phyloP scores from a whole-genome alignment of 352 stramenopile genomes.

The Phytophthora pini region DNA sequence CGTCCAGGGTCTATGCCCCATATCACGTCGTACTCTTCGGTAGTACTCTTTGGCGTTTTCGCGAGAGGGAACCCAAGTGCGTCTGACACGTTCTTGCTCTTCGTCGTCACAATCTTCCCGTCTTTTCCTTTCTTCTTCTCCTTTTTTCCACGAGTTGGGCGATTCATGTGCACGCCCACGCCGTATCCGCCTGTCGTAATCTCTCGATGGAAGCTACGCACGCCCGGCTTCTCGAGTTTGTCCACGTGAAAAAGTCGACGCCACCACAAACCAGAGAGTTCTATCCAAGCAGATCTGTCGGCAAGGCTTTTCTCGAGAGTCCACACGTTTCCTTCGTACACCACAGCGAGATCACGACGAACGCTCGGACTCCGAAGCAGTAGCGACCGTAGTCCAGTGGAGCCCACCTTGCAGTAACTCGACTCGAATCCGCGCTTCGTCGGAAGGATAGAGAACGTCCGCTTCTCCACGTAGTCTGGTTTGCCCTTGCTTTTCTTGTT shows the following conservation, averaged over 20 bases:
- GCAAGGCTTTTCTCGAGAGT: background rate
- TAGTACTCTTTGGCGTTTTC: background rate
- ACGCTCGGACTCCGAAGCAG: slow-evolving; percentile 6
- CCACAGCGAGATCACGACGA: slow-evolving; percentile 2
- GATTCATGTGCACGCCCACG: slow-evolving; percentile 12
- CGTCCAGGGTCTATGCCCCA: background rate
- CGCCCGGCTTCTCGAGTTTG: slow-evolving; percentile 3
- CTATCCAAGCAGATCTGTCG: background rate
- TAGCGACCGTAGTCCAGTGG: slow-evolving; percentile 2
- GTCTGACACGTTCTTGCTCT: background rate
- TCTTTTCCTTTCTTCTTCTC: background rate
- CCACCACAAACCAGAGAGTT: slow-evolving; percentile 6
- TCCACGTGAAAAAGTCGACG: slow-evolving; percentile 11
- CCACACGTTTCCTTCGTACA: background rate
- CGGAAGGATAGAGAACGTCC: slow-evolving; percentile 9
- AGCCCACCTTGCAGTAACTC: slow-evolving; percentile 10
- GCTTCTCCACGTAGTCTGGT: slow-evolving; percentile 1
- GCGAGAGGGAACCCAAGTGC: background rate
- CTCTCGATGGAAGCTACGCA: slow-evolving; percentile 5
- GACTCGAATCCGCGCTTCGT: slow-evolving; percentile 5
- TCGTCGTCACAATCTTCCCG: background rate
- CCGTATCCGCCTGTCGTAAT: slow-evolving; percentile 14
- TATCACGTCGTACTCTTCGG: background rate
- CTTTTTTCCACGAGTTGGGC: background rate
- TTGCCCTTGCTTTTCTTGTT: slow-evolving; percentile 7